Evolutionary conservation across 495 filamentous ascomycete genomes (phyloP), one percentile per base, ranked within the genome.

Genomic region (Lasiosphaeria miniovina): DNA sequence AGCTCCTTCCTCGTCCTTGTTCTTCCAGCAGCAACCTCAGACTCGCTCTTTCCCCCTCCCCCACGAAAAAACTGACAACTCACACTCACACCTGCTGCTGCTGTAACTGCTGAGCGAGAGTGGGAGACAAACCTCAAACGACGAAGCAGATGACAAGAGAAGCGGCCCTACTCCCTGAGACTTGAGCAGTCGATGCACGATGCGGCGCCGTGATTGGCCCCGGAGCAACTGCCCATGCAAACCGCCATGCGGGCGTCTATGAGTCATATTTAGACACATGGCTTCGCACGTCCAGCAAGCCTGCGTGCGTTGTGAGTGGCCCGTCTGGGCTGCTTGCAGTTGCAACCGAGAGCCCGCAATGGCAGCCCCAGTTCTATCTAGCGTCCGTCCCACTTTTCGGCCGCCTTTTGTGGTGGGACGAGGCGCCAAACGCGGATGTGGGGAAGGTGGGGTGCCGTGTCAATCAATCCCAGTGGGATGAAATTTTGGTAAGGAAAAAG

Each of bases 201-300:
- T 58, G 38, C 40, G 31, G 50, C 11, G 3, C 9, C 40, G 9
- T 59, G 50, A 71, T 69, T 71, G 70, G 70, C 36, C 33, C 38
- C 46, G 50, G 54, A 61, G 35, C 40, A 34, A 43, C 54, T 8
- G 45, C 52, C 56, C 45, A 38, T 70, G 67, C 65, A 68, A 64
- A 54, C 57, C 61, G 63, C 62, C 61, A 49, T 66, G 61, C 58
- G 62, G 64, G 65, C 70, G 61, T 65, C 59, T 69, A 67, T 70
- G 65, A 71, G 59, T 72, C 64, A 68, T 62, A 61, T 64, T 64
- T 62, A 64, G 66, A 69, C 66, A 69, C 62, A 66, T 69, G 67
- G 68, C 55, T 57, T 58, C 55, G 63, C 61, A 57, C 2, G 43
- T 46, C 12, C 43, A 46, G 43, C 38, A 46, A 9, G 43, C 24